Evolutionary conservation across 2,329 filamentous ascomycete species (phyloP).

Genomic region (Myriosclerotinia scirpicola): DNA sequence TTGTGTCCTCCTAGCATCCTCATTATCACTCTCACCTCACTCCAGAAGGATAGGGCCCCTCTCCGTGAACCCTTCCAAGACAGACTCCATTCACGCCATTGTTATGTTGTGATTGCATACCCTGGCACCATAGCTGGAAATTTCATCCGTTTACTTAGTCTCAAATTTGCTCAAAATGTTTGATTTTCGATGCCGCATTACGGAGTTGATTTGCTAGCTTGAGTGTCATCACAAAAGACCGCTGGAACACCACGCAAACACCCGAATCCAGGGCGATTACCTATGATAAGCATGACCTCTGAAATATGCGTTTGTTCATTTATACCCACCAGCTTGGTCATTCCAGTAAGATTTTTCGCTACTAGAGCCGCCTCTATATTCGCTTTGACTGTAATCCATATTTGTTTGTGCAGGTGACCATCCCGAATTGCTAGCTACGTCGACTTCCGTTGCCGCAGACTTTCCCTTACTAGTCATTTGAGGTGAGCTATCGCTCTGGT

Average conservation of each 20-base stretch:
- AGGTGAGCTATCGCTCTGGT: slow-evolving; percentile 33
- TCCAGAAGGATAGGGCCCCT: not conserved
- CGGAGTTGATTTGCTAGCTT: not conserved
- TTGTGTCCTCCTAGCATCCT: not conserved
- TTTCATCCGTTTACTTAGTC: not conserved
- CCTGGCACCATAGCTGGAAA: no score
- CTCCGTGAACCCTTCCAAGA: not conserved
- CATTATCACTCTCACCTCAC: not conserved
- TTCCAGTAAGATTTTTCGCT: slow-evolving; percentile 16
- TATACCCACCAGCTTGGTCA: not conserved
- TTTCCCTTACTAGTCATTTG: slow-evolving; percentile 23
- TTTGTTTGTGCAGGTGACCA: slow-evolving; percentile 17
- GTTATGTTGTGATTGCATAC: not conserved
- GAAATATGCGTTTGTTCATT: not conserved
- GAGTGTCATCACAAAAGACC: not conserved
- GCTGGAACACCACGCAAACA: not conserved
- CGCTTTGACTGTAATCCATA: slow-evolving; percentile 10
- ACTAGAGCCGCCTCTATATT: slow-evolving; percentile 17
- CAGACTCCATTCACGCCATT: not conserved
- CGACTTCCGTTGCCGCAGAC: slow-evolving; percentile 8
- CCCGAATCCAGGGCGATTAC: not conserved
- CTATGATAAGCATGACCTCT: not conserved
- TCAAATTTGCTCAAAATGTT: not conserved
- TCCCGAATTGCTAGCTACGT: slow-evolving; percentile 26
- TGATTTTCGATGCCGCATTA: not conserved